Percentiles rank a stretch among this genome's conserved stretches.
Conservation (phyloP, 805 yeast species). For the Ogataea angusta region DNA sequence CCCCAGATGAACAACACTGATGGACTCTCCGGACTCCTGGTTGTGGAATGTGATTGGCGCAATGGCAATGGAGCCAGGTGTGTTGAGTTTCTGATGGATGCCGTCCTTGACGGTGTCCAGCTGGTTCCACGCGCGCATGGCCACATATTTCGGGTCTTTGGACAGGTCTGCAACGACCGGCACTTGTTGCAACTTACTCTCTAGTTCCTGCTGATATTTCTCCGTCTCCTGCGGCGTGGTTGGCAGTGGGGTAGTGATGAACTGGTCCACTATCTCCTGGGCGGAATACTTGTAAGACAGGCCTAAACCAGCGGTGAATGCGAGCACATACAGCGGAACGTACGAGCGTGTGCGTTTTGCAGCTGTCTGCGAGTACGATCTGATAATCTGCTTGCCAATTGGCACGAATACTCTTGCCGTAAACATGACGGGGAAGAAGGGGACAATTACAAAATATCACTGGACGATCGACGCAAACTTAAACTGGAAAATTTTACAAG, state of each 20-base stretch:
- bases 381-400: slow-evolving; percentile 1
- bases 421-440: slow-evolving; percentile 3
- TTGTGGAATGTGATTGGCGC: slow-evolving; percentile 69
- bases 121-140: slow-evolving; percentile 41
- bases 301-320: slow-evolving; percentile 26
- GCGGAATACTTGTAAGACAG: slow-evolving; percentile 28
- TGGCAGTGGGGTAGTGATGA: slow-evolving; percentile 19
- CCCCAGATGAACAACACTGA: slow-evolving; percentile 74
- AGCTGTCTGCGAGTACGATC: slow-evolving; percentile 2
- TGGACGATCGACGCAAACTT: slow-evolving; percentile 8
- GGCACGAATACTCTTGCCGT: background rate
- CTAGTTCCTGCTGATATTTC: slow-evolving; percentile 35
- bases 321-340: slow-evolving; percentile 5
- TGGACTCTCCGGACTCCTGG: slow-evolving; percentile 50
- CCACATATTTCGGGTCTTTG: slow-evolving; percentile 35
- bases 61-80: slow-evolving; percentile 78
- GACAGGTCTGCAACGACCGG: slow-evolving; percentile 50
- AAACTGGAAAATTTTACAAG: slow-evolving; percentile 9
- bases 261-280: slow-evolving; percentile 26
- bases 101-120: slow-evolving; percentile 40
- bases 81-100: slow-evolving; percentile 49
- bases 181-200: slow-evolving; percentile 44
- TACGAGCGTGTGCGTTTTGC: background rate
- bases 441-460: background rate
- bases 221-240: slow-evolving; percentile 23